Evolutionary conservation across 768 basidiomycete genomes (phyloP), one percentile per base, ranked within the genome.

Genomic region (Mycena belliarum): DNA sequence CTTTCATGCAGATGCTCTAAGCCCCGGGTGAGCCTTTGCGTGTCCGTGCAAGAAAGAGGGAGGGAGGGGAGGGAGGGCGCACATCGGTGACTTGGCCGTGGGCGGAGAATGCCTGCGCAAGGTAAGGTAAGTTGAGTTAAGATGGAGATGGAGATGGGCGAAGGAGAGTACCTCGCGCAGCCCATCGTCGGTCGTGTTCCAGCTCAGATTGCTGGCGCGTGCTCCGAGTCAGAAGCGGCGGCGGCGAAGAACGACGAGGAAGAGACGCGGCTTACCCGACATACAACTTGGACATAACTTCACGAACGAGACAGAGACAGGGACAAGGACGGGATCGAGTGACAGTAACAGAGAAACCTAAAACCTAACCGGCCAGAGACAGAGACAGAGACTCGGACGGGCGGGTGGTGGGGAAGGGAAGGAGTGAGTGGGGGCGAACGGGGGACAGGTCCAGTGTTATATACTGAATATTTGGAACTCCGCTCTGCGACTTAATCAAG

Each of bases 121-220:
- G 65, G 72, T 60, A 56, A 61, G 58, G n/a, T n/a, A n/a, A n/a
- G n/a, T n/a, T n/a, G n/a, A 2, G 29, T 6, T 32, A 12, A 1
- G 21, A 23, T 14, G 62, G 61, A 68, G 52, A 14, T 16, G 61
- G 63, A 65, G 8, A 0, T 32, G 28, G 66, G 66, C 55, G 59
- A 48, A 5, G 14, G 2, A 44, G 37, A 16, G 16, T 25, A 72
- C 93, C 78, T 85, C 75, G 74, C 88, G 87, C 66, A 97, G 83
- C 56, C 82, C 82, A 26, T 96, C 94, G 84, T 95, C 93, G 73
- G 85, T 94, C 73, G 95, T 96, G 82, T 88, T 88, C 91, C 91
- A 93, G 82, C 89, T 91, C 82, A 93, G 81, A 86, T 93, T 93
- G 80, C 91, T 93, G 86, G 75, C 75, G 20, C 35, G 12, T n/a